Percentiles rank a stretch among this genome's conserved stretches.
Evolutionary conservation across 1,284 basidiomycete species (phyloP).

Genomic region (Ceratobasidium sp.): DNA sequence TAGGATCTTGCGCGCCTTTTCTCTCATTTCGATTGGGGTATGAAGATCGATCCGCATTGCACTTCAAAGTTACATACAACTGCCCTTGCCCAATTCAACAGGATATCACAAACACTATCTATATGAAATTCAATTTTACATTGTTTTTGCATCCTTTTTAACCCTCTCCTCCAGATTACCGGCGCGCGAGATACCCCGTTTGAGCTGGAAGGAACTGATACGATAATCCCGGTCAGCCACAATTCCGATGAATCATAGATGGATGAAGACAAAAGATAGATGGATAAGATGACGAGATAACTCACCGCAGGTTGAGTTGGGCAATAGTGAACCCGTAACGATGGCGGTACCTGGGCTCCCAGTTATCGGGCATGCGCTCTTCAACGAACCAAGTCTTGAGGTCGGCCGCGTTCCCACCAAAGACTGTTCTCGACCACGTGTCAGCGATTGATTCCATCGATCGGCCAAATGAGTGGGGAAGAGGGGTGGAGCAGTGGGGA

Average conservation of each 20-base stretch:
- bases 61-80: background rate
- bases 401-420: constrained; percentile 36
- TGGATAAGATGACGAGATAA: background rate
- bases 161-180: constrained; percentile 25
- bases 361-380: constrained; percentile 40
- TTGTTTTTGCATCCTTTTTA: constrained; percentile 15
- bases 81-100: background rate
- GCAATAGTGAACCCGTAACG: constrained; percentile 38
- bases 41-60: background rate
- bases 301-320: constrained; percentile 19
- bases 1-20: background rate
- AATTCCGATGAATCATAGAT: background rate
- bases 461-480: background rate
- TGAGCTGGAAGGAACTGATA: background rate
- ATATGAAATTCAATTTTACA: background rate
- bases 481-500: background rate
- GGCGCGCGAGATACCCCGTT: background rate
- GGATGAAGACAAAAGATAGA: background rate
- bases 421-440: constrained; percentile 4
- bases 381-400: constrained; percentile 40
- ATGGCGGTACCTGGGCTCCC: constrained; percentile 23
- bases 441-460: background rate
- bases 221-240: background rate
- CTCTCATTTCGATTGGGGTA: too few species aligned
- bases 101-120: background rate